Percentiles rank a stretch among this genome's conserved stretches.
Evolutionary conservation across 257 asterid species (phyloP).

Genomic region (Lycium barbarum): DNA sequence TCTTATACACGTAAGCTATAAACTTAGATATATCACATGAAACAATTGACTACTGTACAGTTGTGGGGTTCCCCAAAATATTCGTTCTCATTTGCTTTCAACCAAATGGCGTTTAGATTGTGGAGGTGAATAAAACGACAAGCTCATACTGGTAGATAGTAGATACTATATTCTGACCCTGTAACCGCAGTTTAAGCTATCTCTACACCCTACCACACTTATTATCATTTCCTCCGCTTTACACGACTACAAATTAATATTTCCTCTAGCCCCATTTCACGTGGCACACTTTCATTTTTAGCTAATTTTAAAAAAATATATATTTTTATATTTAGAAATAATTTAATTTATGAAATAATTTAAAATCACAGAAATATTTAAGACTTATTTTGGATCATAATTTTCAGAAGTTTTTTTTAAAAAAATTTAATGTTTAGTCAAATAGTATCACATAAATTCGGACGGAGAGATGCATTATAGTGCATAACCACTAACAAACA

Average conservation of each 20-base stretch:
- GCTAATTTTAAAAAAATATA: too few species aligned
- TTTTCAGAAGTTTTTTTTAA: too few species aligned
- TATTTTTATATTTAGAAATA: too few species aligned
- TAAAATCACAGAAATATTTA: too few species aligned
- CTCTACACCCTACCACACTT: not conserved
- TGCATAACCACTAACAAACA: slow-evolving; percentile 51
- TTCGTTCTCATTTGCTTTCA: slow-evolving; percentile 41
- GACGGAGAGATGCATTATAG: slow-evolving; percentile 17
- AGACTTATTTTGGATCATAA: too few species aligned
- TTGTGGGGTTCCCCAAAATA: slow-evolving; percentile 43
- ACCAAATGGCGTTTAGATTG: slow-evolving; percentile 48
- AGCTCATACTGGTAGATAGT: slow-evolving; percentile 33
- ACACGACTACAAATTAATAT: slow-evolving; percentile 32
- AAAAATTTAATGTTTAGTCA: too few species aligned
- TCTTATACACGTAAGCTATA: not conserved
- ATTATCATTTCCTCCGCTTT: slow-evolving; percentile 11
- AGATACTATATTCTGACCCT: slow-evolving; percentile 34
- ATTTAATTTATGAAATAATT: too few species aligned
- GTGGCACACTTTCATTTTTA: too few species aligned
- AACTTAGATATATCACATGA: not conserved
- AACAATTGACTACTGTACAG: slow-evolving; percentile 32
- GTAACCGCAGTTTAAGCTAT: slow-evolving; percentile 27
- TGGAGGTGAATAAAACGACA: slow-evolving; percentile 46
- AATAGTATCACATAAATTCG: too few species aligned
- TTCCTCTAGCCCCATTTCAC: too few species aligned